These are phyloP conservation scores for Chenopodium berlandieri DNA, from an alignment of 148 eudicot species.

Conservation along the genomic window DNA sequence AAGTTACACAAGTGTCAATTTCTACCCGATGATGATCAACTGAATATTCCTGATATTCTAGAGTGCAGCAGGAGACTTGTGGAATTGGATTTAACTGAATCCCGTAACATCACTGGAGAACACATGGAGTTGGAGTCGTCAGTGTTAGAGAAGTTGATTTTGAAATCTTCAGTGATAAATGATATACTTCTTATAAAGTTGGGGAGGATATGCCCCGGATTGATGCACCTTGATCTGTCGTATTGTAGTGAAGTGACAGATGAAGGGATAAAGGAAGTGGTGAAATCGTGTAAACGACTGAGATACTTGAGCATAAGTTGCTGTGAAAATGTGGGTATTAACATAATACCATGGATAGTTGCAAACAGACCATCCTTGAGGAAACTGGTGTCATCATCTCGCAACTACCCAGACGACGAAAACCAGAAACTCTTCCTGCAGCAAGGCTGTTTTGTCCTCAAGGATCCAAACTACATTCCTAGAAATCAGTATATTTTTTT, in stretches of 20 bases:
- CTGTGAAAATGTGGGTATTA: conserved; percentile 13
- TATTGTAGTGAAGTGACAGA: conserved; percentile 23
- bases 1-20: not conserved
- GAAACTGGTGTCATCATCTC: conserved; percentile 19
- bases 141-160: conserved; percentile 12
- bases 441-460: conserved; percentile 6
- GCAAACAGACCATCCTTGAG: conserved; percentile 24
- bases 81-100: not conserved
- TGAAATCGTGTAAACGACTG: conserved; percentile 23
- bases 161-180: conserved; percentile 12
- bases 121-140: not conserved
- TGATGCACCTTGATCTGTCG: conserved; percentile 19
- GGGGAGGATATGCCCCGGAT: conserved; percentile 14
- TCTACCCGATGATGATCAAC: not conserved
- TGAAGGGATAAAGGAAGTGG: conserved; percentile 27
- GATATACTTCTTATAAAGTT: conserved; percentile 22
- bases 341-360: conserved; percentile 24
- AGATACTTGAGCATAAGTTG: conserved; percentile 19
- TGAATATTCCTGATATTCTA: conserved; percentile 29
- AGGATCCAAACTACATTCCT: not conserved
- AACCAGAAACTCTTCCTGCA: conserved; percentile 16
- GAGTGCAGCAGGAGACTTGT: not conserved
- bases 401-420: conserved; percentile 9
- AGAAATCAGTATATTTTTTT: not conserved
- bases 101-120: not conserved